Evolutionary conservation across 2,329 filamentous ascomycete species (phyloP), one percentile per base, ranked within the genome.

Genomic region (Dactylonectria macrodidyma): DNA sequence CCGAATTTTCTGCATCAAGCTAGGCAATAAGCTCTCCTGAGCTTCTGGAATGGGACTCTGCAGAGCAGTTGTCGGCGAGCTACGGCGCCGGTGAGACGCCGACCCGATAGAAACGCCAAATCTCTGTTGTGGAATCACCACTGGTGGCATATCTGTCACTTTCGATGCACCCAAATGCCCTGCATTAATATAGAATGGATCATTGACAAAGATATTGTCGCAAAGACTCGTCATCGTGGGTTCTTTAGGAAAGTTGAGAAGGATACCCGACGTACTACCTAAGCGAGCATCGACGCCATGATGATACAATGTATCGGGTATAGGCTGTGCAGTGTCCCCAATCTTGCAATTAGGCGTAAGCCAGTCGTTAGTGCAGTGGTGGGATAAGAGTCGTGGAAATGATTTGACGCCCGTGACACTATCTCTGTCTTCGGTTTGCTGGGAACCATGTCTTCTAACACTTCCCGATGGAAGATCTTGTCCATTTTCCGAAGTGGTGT

Each of bases 361-460:
- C 78, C 78, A 80, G 5, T 81, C 81, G 10, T 71, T 65, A 0
- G 80, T 82, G 47, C 75, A 78, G 9, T 78, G 75, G 5, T 80
- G 76, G 10, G 76, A 73, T 10, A 67, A 70, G 9, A 82, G 71
- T 26, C 74, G 72, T 12, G 79, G 79, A 57, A 82, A 83, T 10
- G 78, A 82, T 2, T 75, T 79, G 6, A 81, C 79, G n/a, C 73
- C 73, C 19, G 74, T 72, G 7, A 71, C 68, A 36, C 71, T 63
- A 30, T 68, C 73, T 4, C 71, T 60, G 34, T 63, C 69, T 16
- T 70, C 57, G 41, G 69, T 65, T 38, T 66, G 59, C n/a, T 66
- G 62, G 10, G 64, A 66, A 36, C 59, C 69, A 12, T 69, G 72
- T 19, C 69, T 66, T 26, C 69, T 72, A 58, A 67, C 62, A 22